Evolutionary conservation across 1,139 yeast genomes (phyloP).

Genomic region (Suhomyces kunorum): DNA sequence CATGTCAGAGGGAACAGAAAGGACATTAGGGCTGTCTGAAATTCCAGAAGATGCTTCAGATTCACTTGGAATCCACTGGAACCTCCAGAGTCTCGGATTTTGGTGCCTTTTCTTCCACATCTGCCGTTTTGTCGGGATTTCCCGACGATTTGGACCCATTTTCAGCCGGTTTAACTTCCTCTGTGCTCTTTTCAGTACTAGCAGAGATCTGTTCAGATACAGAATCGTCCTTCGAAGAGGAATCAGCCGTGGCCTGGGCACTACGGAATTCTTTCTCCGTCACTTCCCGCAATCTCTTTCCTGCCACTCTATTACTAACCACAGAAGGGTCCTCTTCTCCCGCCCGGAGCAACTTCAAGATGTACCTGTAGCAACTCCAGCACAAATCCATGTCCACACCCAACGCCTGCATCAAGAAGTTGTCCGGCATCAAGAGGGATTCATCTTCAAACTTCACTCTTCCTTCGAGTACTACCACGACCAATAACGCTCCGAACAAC

Average conservation of each 20-base stretch:
- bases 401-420: conserved; percentile 23
- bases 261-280: conserved; percentile 20
- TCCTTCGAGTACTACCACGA: conserved; percentile 36
- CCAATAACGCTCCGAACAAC: conserved; percentile 37
- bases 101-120: neutral
- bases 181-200: neutral
- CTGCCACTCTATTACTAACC: conserved; percentile 34
- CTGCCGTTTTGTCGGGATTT: neutral
- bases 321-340: conserved; percentile 33
- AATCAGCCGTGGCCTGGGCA: conserved; percentile 1
- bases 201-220: neutral
- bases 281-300: conserved; percentile 26
- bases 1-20: neutral
- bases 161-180: neutral
- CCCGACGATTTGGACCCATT: neutral
- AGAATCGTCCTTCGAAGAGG: too few relatives aligned
- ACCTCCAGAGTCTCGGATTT: neutral
- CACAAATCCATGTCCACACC: conserved; percentile 25
- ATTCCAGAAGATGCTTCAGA: too few relatives aligned
- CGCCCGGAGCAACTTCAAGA: conserved; percentile 30
- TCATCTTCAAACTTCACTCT: conserved; percentile 22
- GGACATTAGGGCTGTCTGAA: too few relatives aligned
- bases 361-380: conserved; percentile 37
- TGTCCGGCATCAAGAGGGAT: conserved; percentile 25
- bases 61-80: too few relatives aligned